These are phyloP conservation scores for Apiospora sp. DNA, from an alignment of 2,329 filamentous ascomycete species.

Conservation along the genomic window DNA sequence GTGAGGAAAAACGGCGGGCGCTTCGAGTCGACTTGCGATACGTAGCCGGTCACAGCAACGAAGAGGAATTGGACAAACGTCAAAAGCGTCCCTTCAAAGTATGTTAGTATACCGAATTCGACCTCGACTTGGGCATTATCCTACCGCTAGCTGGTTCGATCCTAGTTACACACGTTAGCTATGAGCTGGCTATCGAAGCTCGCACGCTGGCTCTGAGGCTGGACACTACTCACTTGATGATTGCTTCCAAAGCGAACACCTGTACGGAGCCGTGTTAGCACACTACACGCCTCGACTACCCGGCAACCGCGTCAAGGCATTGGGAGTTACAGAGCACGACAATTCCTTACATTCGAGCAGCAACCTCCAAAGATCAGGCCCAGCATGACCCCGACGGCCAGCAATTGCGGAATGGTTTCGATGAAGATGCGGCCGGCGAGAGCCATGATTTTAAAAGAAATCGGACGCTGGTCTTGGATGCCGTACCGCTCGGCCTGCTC, in stretches of 20 bases:
- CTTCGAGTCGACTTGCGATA: slow-evolving; percentile 75
- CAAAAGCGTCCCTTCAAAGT: slow-evolving; percentile 73
- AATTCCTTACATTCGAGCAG: slow-evolving; percentile 80
- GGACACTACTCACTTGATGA: slow-evolving; percentile 77
- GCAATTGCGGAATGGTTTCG: slow-evolving; percentile 68
- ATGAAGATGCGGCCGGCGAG: slow-evolving; percentile 61
- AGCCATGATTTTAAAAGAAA: slow-evolving; percentile 58
- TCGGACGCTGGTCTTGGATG: slow-evolving; percentile 59
- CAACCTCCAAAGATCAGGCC: slow-evolving; percentile 93
- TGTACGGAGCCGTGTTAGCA: slow-evolving; percentile 50
- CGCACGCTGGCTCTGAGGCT: slow-evolving; percentile 29
- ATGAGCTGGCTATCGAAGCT: slow-evolving; percentile 27
- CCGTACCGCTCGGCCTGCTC: slow-evolving; percentile 64
- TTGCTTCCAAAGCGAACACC: slow-evolving; percentile 96
- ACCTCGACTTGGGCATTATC: slow-evolving; percentile 29
- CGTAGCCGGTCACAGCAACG: slow-evolving; percentile 79
- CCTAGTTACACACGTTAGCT: slow-evolving; percentile 52
- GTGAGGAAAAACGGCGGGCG: slow-evolving; percentile 76
- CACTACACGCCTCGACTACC: slow-evolving; percentile 18
- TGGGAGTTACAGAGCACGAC: background rate
- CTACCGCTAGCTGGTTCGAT: slow-evolving; percentile 85
- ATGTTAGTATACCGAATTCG: background rate
- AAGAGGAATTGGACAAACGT: slow-evolving; percentile 92
- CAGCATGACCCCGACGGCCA: slow-evolving; percentile 73
- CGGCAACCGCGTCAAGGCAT: slow-evolving; percentile 12